Base-by-base conservation (phyloP, 352 stramenopile species). In the Phytopythium boreale region DNA sequence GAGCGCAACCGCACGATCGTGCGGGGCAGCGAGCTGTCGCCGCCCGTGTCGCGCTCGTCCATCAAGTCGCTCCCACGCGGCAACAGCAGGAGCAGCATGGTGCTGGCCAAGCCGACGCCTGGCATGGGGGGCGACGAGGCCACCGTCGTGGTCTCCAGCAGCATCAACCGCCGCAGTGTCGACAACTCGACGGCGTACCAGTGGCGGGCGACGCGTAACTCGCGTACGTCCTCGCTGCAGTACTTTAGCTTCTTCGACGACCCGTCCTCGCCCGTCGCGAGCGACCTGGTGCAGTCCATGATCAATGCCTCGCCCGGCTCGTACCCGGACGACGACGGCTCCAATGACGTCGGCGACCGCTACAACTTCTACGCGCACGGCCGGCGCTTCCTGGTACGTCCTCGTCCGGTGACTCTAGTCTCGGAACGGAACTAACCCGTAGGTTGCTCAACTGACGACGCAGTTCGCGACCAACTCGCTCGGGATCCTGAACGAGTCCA, bases 301-400 rank as follows among this genome's bases (percentile, higher is more conserved):
- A 77, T 84, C 63, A 79, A 84, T 52, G 67, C 74, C 12, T 70
- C 76, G 10, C 74, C 74, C 22, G 76, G 76, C 36, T 72, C 56
- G 50, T 80, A 77, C 59, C 61, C 51, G 7, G 59, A 63, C 22
- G 76, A 82, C 56, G 76, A 85, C 49, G 74, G 71, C 19, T 74
- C 73, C 11, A 67, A 24, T 29, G 72, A 85, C 44, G 64, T 81
- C 24, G 59, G 53, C 20, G 76, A 85, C 37, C 74, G 74, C 14
- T 85, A 88, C 56, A 86, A 88, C 41, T 88, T 88, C 51, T 88
- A 74, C 67, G 73, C 67, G 2, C 77, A 87, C 55, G 79, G 77
- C 64, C 73, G 73, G 34, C 72, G 79, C 41, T 86, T 78, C 56
- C 64, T 88, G 26, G 68, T 77, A 63, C 53, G 67, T 27, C 5